Conservation (phyloP, 345 rosid genomes). For the Passiflora organensis region DNA sequence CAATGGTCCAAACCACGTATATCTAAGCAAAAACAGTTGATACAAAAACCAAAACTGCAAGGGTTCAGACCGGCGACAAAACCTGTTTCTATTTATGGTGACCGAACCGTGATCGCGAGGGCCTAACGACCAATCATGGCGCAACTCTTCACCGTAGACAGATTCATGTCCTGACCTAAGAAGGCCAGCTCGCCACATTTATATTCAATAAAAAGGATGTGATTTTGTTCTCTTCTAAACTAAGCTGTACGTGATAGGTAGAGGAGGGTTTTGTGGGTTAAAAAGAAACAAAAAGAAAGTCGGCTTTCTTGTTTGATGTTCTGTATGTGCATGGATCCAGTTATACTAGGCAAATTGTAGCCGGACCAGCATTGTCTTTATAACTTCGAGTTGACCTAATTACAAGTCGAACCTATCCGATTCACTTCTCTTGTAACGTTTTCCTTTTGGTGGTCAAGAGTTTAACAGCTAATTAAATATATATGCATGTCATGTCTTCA, state of each 20-base stretch:
- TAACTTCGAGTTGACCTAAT: too few species aligned
- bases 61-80: too few species aligned
- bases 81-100: background rate
- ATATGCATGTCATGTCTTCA: conserved; percentile 15
- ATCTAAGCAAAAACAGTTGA: conserved; percentile 20
- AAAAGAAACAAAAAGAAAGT: conserved; percentile 18
- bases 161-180: background rate
- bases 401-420: too few species aligned
- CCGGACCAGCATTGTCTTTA: background rate
- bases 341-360: conserved; percentile 6
- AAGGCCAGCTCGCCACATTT: background rate
- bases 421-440: background rate
- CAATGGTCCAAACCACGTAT: background rate
- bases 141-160: too few species aligned
- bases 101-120: conserved; percentile 11
- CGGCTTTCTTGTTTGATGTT: conserved; percentile 46
- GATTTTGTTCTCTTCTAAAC: background rate
- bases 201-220: background rate
- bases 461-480: background rate
- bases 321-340: conserved; percentile 2
- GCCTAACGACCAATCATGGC: conserved; percentile 29
- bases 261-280: background rate
- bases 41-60: conserved; percentile 28
- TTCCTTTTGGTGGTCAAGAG: conserved; percentile 2
- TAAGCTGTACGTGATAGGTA: too few species aligned